A percentile compares a stretch with the other conserved stretches of the same genome.
Conservation (phyloP, 148 eudicot genomes). For the Vaccinium corymbosum region DNA sequence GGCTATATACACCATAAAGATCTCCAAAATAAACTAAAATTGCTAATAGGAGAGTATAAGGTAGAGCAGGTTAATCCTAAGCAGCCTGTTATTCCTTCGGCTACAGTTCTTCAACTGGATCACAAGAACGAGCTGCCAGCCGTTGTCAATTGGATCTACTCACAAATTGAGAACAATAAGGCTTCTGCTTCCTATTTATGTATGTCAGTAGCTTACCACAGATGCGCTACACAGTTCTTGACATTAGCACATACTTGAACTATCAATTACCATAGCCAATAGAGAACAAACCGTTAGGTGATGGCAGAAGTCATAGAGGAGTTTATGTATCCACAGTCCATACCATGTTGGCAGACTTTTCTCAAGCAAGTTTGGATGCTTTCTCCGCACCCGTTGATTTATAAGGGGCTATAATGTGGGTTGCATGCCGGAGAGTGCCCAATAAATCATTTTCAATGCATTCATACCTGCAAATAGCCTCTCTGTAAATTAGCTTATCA, state of each 20-base stretch:
- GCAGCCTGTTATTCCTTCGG: neutral
- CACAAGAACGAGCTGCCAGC: neutral
- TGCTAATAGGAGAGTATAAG: neutral
- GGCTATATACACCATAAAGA: neutral
- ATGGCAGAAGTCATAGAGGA: neutral
- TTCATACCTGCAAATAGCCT: constrained; percentile 50
- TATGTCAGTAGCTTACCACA: neutral
- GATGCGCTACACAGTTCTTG: neutral
- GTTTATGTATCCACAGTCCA: neutral
- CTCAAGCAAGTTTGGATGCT: constrained; percentile 39
- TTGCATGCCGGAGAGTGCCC: constrained; percentile 45
- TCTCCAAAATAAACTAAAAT: neutral
- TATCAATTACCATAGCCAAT: neutral
- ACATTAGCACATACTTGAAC: neutral
- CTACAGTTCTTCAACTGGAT: neutral
- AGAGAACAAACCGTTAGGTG: neutral
- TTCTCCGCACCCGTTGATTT: constrained; percentile 58
- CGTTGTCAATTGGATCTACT: neutral
- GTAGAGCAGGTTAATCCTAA: neutral
- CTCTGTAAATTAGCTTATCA: neutral
- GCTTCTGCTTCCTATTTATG: neutral
- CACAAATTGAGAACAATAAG: neutral
- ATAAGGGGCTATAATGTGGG: constrained; percentile 59
- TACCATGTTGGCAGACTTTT: neutral
- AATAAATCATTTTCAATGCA: constrained; percentile 67